Base-by-base conservation (phyloP, 495 filamentous ascomycete species). In the Penicillium waksmanii region DNA sequence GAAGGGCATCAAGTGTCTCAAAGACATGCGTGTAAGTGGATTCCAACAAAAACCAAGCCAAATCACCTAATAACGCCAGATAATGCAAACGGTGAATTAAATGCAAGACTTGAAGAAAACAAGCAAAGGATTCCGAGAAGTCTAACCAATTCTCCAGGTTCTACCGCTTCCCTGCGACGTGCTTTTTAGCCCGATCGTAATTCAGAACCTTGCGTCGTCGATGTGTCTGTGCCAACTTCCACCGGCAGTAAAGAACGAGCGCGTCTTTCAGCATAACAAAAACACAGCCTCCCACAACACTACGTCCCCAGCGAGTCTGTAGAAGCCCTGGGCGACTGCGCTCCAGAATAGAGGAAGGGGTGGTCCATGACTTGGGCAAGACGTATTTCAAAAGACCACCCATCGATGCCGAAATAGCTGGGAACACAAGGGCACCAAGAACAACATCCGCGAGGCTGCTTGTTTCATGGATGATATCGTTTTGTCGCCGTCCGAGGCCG, bases 251-350 rank as follows among this genome's bases (percentile, higher is more conserved):
- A 7, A 95, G 77, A 61, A 86, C 75, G 53, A 93, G 74, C 5
- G 84, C 87, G 70, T 96, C 91, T 64, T 88, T 90, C 7, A 93
- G 67, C 19, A 93, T 83, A 47, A 93, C 86, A 62, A 90, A 93
- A 46, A 91, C 76, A 69, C 90, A 94, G 0, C 91, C 91, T 12
- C 91, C 91, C 6, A 90, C 80, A 3, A 95, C 77, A 62, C 88
- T 95, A 51, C 91, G 81, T 8, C 90, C 91, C 88, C 91, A 95
- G 23, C 82, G 80, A 44, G 82, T 78, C 66, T 93, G 90, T 27
- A 96, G 74, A 19, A 94, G 75, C 1, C 91, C 87, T 8, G 81
- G 73, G 13, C 73, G 74, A 13, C 68, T 68, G 10, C 73, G 64
- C 46, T 77, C 73, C 18, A 77, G 62, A 17, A 66, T 52, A 7